phyloP scores from a whole-genome alignment of 2,329 filamentous ascomycete species.

The Aspergillus novofumigatus region DNA sequence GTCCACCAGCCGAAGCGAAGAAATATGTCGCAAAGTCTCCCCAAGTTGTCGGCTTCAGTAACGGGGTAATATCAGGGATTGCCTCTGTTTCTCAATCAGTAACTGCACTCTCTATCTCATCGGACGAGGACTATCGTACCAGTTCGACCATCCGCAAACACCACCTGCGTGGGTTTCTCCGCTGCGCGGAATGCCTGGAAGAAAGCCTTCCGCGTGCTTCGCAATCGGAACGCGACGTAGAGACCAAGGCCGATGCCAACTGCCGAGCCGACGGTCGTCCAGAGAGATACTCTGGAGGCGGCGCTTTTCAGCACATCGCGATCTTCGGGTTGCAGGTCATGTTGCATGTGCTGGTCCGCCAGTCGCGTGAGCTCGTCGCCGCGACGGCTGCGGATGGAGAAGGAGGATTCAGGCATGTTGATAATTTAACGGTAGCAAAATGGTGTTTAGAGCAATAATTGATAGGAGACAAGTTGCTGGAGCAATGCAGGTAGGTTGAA shows the following conservation, averaged over 20 bases:
- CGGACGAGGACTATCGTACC: conserved; percentile 34
- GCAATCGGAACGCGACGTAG: conserved; percentile 54
- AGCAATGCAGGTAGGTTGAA: background rate
- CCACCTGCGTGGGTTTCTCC: conserved; percentile 59
- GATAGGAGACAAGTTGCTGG: background rate
- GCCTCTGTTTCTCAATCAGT: conserved; percentile 44
- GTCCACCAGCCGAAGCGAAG: conserved; percentile 57
- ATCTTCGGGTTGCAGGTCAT: conserved; percentile 56
- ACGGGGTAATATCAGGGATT: conserved; percentile 57
- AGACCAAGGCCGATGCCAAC: conserved; percentile 58
- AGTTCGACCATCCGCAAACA: conserved; percentile 58
- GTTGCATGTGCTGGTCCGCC: conserved; percentile 56
- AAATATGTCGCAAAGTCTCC: conserved; percentile 62
- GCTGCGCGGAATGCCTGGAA: conserved; percentile 59
- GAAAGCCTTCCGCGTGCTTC: conserved; percentile 53
- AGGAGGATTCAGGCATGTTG: conserved; percentile 42
- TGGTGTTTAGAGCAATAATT: background rate
- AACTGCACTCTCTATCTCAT: background rate
- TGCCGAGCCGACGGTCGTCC: conserved; percentile 56
- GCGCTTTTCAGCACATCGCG: conserved; percentile 55
- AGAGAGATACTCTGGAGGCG: conserved; percentile 51
- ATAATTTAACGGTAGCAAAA: background rate
- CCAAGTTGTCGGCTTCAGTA: conserved; percentile 53
- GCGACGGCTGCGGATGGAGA: conserved; percentile 44
- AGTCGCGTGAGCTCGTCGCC: conserved; percentile 51